Evolutionary conservation across 768 basidiomycete species (phyloP), one percentile per base, ranked within the genome.

Genomic region (Antrodiella citrinella): DNA sequence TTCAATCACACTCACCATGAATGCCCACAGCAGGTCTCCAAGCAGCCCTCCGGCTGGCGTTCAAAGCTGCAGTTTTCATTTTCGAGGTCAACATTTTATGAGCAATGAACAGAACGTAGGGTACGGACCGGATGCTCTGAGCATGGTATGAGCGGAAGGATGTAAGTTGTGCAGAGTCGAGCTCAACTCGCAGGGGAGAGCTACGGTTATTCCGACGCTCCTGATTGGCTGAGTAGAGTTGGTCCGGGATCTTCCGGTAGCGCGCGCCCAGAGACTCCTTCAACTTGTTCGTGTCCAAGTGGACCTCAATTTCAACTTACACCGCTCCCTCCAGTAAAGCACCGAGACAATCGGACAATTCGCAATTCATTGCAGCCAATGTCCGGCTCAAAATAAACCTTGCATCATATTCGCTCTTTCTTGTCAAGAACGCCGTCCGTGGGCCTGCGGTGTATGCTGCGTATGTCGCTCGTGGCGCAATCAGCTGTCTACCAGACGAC

Each of bases 11-110:
- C 66, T 51, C 51, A 76, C 78, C 71, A 56, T 64, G 66, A 21
- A 73, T 59, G 56, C 71, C 71, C 44, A 72, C 62, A 57, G 68
- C 66, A 48, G 78, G 72, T 44, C 74, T 65, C 25, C 76, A 65
- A 51, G 70, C 69, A 50, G 69, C 68, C 64, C 72, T 68, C 62
- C 74, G 72, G 48, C 68, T 66, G 57, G 69, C 65, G 59, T 59
- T 67, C 46, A 65, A 56, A 52, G 65, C 69, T 76, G 44, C 30
- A 46, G 52, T 51, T 42, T 11, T 3, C 38, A 47, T 3, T 15
- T n/a, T 35, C 1, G 24, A 24, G 7, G 23, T 45, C 11, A 19
- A 44, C 4, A 4, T 11, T 15, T 2, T 5, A 20, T 48, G 35
- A 19, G 11, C 12, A 26, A 3, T 20, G 2, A 13, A 13, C 3